phyloP scores from a whole-genome alignment of 1,284 basidiomycete genomes.

The Ustanciosporium gigantosporum region DNA sequence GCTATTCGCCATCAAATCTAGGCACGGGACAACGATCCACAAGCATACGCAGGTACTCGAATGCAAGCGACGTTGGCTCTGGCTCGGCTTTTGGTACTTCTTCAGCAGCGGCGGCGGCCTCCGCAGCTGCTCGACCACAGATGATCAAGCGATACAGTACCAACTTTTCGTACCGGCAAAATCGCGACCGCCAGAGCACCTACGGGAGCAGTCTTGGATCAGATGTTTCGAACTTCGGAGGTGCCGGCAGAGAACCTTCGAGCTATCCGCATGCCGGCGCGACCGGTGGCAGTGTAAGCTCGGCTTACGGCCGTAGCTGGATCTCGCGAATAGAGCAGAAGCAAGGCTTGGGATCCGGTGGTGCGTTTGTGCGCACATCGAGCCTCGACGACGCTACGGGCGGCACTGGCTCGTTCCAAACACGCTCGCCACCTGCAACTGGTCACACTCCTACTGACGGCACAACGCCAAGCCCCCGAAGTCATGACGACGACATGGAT shows the following conservation, averaged over 20 bases:
- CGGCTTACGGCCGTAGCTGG: constrained; percentile 42
- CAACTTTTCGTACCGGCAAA: constrained; percentile 44
- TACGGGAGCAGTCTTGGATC: constrained; percentile 32
- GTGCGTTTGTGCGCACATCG: constrained; percentile 25
- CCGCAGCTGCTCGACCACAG: constrained; percentile 32
- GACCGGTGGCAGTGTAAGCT: constrained; percentile 25
- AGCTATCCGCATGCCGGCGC: constrained; percentile 30
- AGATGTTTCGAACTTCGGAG: constrained; percentile 12
- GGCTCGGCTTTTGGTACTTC: constrained; percentile 25
- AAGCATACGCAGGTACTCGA: constrained; percentile 33
- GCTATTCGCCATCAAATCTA: constrained; percentile 28
- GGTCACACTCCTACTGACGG: constrained; percentile 5
- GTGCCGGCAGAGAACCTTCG: constrained; percentile 21
- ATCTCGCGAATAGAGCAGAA: constrained; percentile 45
- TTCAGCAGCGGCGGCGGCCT: constrained; percentile 7
- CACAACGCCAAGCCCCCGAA: constrained; percentile 26
- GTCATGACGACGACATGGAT: constrained; percentile 49
- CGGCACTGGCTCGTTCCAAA: constrained; percentile 11
- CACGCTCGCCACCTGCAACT: constrained; percentile 6
- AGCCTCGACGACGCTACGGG: constrained; percentile 26
- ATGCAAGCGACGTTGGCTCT: constrained; percentile 28
- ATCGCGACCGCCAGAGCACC: constrained; percentile 11
- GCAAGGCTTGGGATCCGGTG: constrained; percentile 25
- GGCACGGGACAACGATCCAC: constrained; percentile 12
- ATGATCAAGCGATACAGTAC: constrained; percentile 53